A percentile compares a stretch with the other conserved stretches of the same genome.
These are phyloP conservation scores for Aureoboletus auriporus DNA, from an alignment of 768 basidiomycete genomes.

Conservation along the genomic window DNA sequence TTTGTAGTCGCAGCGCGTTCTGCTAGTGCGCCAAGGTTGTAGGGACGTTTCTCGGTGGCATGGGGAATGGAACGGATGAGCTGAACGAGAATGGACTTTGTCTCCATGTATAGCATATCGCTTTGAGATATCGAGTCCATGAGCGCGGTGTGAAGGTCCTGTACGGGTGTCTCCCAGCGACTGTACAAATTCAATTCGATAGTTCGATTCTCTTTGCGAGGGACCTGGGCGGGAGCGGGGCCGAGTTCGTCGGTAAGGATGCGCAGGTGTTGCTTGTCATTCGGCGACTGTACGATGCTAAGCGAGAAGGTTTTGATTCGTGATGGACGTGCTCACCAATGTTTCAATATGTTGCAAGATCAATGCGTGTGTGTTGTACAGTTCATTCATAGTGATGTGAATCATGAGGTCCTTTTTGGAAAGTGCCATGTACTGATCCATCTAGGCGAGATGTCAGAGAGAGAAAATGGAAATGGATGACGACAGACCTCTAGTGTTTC, in stretches of 20 bases:
- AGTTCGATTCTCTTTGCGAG: slow-evolving; percentile 95
- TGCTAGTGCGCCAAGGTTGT: slow-evolving; percentile 84
- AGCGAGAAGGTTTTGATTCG: background rate
- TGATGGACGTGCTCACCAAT: slow-evolving; percentile 53
- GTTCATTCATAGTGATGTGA: slow-evolving; percentile 96
- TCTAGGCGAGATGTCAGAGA: slow-evolving; percentile 43
- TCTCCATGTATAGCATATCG: slow-evolving; percentile 99
- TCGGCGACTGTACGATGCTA: slow-evolving; percentile 65
- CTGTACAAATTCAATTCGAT: slow-evolving; percentile 91
- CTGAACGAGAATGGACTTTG: slow-evolving; percentile 98
- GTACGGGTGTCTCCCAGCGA: slow-evolving; percentile 99
- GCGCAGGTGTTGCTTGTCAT: slow-evolving; percentile 96
- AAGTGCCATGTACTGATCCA: slow-evolving; percentile 99
- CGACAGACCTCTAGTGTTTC: slow-evolving; percentile 87
- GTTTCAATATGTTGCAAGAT: slow-evolving; percentile 94
- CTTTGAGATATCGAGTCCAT: slow-evolving; percentile 97
- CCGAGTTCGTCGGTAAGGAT: slow-evolving; percentile 97
- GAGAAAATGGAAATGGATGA: background rate
- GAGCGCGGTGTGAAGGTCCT: slow-evolving; percentile 93
- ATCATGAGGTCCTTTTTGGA: slow-evolving; percentile 99
- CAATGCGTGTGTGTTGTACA: slow-evolving; percentile 98
- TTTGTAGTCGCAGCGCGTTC: slow-evolving; percentile 97
- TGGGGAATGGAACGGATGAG: slow-evolving; percentile 92
- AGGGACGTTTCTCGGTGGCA: slow-evolving; percentile 78
- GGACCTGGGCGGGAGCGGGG: slow-evolving; percentile 88